These are phyloP conservation scores for Coprinellus micaceus DNA, from an alignment of 768 basidiomycete genomes.

Conservation along the genomic window DNA sequence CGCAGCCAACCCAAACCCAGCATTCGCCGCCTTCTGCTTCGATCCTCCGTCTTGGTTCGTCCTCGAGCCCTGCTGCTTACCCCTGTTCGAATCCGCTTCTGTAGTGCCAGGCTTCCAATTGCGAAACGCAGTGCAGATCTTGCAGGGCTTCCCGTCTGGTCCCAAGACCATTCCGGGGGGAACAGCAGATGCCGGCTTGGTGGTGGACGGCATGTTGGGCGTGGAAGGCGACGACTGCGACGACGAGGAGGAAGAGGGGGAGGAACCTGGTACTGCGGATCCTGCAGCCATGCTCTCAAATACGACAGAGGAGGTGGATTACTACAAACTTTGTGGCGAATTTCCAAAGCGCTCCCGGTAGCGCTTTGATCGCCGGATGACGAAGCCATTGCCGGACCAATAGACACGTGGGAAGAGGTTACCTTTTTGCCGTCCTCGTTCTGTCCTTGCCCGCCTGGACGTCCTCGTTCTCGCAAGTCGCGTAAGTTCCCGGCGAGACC, in stretches of 20 bases:
- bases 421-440: too few relatives aligned
- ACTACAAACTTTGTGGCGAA: too few relatives aligned
- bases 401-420: too few relatives aligned
- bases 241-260: not conserved
- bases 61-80: slow-evolving; percentile 9
- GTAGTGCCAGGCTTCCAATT: slow-evolving; percentile 53
- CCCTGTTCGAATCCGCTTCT: slow-evolving; percentile 20
- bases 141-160: slow-evolving; percentile 94
- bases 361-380: too few relatives aligned
- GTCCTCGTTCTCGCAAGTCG: too few relatives aligned
- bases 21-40: slow-evolving; percentile 6
- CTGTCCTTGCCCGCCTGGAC: too few relatives aligned
- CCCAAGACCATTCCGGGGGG: slow-evolving; percentile 87
- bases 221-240: not conserved
- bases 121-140: slow-evolving; percentile 81
- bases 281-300: too few relatives aligned
- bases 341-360: too few relatives aligned
- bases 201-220: not conserved
- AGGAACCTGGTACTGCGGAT: too few relatives aligned
- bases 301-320: too few relatives aligned
- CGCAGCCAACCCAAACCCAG: slow-evolving; percentile 25
- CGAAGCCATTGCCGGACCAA: too few relatives aligned
- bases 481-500: too few relatives aligned
- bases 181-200: slow-evolving; percentile 24
- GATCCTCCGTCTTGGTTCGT: not conserved